Conservation (phyloP, 2,329 filamentous ascomycete genomes). For the Ceratocystis ficicola region DNA sequence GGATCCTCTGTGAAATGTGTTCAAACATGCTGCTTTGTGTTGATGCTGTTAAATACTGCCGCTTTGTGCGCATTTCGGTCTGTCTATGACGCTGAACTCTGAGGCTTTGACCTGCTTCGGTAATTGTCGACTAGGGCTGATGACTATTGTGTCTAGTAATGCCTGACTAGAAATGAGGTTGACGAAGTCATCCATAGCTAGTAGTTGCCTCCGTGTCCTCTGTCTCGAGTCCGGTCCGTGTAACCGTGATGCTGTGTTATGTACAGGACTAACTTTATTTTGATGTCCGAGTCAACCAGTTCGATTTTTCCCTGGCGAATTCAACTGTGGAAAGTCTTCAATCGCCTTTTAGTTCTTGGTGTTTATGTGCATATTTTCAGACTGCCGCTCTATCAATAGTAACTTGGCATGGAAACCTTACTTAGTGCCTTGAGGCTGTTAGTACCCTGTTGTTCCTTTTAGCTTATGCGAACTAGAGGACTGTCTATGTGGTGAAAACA, state of each 20-base stretch:
- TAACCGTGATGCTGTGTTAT: not conserved
- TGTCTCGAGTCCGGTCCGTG: not conserved
- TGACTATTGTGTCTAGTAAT: too few relatives aligned
- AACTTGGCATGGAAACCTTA: too few relatives aligned
- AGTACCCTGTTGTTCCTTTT: too few relatives aligned
- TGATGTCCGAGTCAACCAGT: not conserved
- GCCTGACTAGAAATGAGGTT: not conserved
- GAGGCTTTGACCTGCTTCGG: too few relatives aligned
- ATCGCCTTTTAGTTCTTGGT: not conserved
- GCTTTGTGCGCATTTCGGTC: too few relatives aligned
- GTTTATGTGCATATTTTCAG: not conserved
- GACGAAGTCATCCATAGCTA: not conserved
- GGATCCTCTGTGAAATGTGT: fast-evolving
- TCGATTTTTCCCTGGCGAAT: not conserved
- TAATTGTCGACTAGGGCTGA: fast-evolving
- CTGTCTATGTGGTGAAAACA: too few relatives aligned
- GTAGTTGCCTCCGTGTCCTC: not conserved
- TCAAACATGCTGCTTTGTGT: not conserved
- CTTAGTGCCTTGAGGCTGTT: too few relatives aligned
- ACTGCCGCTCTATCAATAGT: too few relatives aligned
- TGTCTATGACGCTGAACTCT: fast-evolving
- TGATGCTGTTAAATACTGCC: too few relatives aligned
- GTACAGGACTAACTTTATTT: not conserved
- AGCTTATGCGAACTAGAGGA: too few relatives aligned
- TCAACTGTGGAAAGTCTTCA: not conserved